A percentile compares a stretch with the other conserved stretches of the same genome.
These are phyloP conservation scores for Sequoia sempervirens DNA, from an alignment of 75 land plant species.

Conservation along the genomic window DNA sequence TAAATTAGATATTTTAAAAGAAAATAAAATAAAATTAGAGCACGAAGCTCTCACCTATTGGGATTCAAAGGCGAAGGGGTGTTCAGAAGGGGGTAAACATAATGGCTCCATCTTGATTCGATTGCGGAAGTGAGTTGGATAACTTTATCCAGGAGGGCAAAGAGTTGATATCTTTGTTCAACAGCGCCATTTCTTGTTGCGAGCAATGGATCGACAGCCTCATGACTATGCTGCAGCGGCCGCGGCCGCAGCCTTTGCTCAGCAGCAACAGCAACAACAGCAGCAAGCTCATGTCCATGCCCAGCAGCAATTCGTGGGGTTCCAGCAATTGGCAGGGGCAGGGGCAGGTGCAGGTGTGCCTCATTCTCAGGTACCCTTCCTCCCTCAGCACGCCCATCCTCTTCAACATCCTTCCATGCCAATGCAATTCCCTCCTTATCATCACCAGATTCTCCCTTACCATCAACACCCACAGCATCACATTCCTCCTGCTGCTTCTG, in stretches of 20 bases:
- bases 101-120: background rate
- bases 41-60: too few species aligned
- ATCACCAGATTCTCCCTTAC: slow-evolving; percentile 31
- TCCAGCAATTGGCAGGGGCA: slow-evolving; percentile 34
- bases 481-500: slow-evolving; percentile 24
- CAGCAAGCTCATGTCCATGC: slow-evolving; percentile 18
- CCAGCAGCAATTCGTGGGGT: slow-evolving; percentile 42
- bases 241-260: slow-evolving; percentile 53
- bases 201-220: slow-evolving; percentile 37
- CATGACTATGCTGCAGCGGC: slow-evolving; percentile 43
- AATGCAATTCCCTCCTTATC: slow-evolving; percentile 32
- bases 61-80: background rate
- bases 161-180: background rate
- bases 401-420: slow-evolving; percentile 18
- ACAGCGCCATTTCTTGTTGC: background rate
- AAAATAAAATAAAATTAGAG: too few species aligned
- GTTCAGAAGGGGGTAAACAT: background rate
- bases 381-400: slow-evolving; percentile 4
- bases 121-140: background rate
- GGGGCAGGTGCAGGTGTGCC: slow-evolving; percentile 25
- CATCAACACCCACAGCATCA: slow-evolving; percentile 42
- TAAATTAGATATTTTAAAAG: too few species aligned
- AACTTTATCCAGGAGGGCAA: background rate
- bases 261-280: slow-evolving; percentile 43
- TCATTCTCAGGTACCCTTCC: slow-evolving; percentile 11